phyloP scores from a whole-genome alignment of 179 eudicot genomes.

The Silene noctiflora region DNA sequence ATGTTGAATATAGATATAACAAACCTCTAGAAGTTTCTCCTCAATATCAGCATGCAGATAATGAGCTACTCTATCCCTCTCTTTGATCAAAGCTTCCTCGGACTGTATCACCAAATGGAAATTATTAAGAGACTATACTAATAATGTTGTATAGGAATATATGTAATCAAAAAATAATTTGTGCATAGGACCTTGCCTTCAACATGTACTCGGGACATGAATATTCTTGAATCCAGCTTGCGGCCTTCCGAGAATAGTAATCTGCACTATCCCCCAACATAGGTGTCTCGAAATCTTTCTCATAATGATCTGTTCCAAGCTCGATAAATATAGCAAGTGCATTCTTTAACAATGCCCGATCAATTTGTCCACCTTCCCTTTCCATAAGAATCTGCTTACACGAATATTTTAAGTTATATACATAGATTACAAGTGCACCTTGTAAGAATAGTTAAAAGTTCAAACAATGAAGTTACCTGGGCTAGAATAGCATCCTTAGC shows the following conservation, averaged over 20 bases:
- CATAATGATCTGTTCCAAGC: slow-evolving; percentile 74
- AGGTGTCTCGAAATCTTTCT: slow-evolving; percentile 69
- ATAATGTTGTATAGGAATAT: too few relatives aligned
- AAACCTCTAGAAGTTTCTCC: slow-evolving; percentile 75
- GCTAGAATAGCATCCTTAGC: slow-evolving; percentile 74
- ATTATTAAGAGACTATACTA: background rate
- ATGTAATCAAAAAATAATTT: too few relatives aligned
- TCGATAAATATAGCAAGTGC: slow-evolving; percentile 78
- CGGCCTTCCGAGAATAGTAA: slow-evolving; percentile 81
- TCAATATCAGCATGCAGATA: slow-evolving; percentile 79
- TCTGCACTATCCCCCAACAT: slow-evolving; percentile 64
- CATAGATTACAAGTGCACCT: too few relatives aligned
- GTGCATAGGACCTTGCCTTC: too few relatives aligned
- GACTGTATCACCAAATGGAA: slow-evolving; percentile 41
- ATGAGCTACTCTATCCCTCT: slow-evolving; percentile 74
- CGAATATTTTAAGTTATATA: too few relatives aligned
- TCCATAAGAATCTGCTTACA: slow-evolving; percentile 61
- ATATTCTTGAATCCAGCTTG: slow-evolving; percentile 79
- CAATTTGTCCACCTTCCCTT: slow-evolving; percentile 86
- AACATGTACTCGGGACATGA: slow-evolving; percentile 93
- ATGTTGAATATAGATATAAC: slow-evolving; percentile 6
- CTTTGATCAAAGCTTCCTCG: slow-evolving; percentile 77
- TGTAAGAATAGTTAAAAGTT: background rate
- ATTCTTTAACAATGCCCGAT: slow-evolving; percentile 74
- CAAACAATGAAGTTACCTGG: slow-evolving; percentile 48